phyloP scores from a whole-genome alignment of 192 early-diverging fungal genomes.

The Gonapodya prolifera region DNA sequence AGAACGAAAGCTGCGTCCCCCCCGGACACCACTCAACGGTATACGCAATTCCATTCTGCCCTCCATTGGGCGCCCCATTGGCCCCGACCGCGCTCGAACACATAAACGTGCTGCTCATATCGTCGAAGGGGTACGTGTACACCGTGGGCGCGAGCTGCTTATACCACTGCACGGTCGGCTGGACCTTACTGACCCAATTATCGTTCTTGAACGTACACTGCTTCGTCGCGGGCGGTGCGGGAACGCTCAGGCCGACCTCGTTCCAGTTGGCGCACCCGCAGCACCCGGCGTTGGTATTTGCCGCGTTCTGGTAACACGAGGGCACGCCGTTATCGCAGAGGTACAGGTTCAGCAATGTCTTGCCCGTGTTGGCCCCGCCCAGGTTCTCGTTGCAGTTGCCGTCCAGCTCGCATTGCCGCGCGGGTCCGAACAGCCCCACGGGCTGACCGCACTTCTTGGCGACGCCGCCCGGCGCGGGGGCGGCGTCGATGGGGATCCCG shows the following conservation, averaged over 20 bases:
- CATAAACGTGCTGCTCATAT: background rate
- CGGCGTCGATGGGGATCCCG: background rate
- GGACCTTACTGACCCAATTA: background rate
- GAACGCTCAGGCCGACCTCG: background rate
- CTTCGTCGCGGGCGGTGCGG: background rate
- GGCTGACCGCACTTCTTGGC: background rate
- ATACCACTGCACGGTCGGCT: background rate
- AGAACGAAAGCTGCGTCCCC: background rate
- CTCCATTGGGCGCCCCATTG: background rate
- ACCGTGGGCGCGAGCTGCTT: background rate
- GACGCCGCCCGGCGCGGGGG: background rate
- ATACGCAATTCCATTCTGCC: background rate
- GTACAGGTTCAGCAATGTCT: background rate
- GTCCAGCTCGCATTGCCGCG: background rate
- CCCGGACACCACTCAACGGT: background rate
- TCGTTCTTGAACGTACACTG: background rate
- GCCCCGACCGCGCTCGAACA: background rate
- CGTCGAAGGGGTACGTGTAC: background rate
- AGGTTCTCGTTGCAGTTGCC: background rate
- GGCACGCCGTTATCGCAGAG: background rate
- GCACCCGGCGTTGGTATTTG: background rate
- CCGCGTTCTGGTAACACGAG: background rate
- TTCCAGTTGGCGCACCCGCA: background rate
- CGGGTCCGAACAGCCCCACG: background rate
- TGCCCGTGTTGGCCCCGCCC: background rate